phyloP scores from a whole-genome alignment of 306 rosid genomes.

The Dryas octopetala region DNA sequence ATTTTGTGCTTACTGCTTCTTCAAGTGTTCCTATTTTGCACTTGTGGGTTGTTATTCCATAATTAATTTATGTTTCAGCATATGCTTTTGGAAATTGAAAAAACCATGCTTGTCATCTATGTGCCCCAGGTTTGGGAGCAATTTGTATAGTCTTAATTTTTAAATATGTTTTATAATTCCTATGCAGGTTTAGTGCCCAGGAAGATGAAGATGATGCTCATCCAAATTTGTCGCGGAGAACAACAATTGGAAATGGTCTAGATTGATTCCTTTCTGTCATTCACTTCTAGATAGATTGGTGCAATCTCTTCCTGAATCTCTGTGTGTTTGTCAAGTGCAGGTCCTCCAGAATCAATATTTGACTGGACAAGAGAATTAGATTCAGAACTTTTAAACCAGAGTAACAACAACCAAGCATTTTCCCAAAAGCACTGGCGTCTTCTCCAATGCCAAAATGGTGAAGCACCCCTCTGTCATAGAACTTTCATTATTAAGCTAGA shows the following conservation, averaged over 20 bases:
- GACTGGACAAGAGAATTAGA: slow-evolving; percentile 93
- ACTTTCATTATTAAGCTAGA: slow-evolving; percentile 24
- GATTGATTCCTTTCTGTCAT: slow-evolving; percentile 30
- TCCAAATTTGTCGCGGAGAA: slow-evolving; percentile 74
- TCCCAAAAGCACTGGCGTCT: slow-evolving; percentile 98
- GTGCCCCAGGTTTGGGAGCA: not conserved
- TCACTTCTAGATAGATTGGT: slow-evolving; percentile 23
- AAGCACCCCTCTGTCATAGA: slow-evolving; percentile 10
- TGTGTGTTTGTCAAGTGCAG: slow-evolving; percentile 42
- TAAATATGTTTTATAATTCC: not conserved
- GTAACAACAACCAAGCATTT: slow-evolving; percentile 80
- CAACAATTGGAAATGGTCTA: slow-evolving; percentile 92
- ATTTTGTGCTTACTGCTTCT: not conserved
- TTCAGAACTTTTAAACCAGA: slow-evolving; percentile 79
- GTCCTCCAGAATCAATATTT: slow-evolving; percentile 82
- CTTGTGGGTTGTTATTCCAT: not conserved
- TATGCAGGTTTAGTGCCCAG: slow-evolving; percentile 81
- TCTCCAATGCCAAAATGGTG: slow-evolving; percentile 91
- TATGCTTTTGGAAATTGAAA: not conserved
- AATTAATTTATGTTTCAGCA: not conserved
- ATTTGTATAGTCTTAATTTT: not conserved
- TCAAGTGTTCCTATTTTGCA: not conserved
- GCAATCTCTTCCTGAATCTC: slow-evolving; percentile 18
- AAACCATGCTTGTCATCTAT: slow-evolving; percentile 1
- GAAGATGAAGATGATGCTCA: slow-evolving; percentile 92